These are phyloP conservation scores for Citeromyces nyonsensis DNA, from an alignment of 805 yeast species.

Conservation along the genomic window DNA sequence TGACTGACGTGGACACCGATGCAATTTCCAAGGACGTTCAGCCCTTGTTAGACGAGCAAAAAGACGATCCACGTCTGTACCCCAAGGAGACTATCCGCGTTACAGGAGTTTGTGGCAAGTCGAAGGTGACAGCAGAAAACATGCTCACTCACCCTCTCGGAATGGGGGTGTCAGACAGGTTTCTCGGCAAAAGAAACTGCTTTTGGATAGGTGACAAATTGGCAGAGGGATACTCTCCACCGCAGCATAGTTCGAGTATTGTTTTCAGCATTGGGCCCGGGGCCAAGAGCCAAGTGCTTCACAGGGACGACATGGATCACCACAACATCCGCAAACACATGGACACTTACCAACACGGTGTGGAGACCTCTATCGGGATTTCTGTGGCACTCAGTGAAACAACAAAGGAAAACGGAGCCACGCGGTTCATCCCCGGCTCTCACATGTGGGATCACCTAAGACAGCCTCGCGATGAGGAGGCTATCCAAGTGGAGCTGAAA, in stretches of 20 bases:
- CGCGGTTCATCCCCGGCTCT: constrained; percentile 17
- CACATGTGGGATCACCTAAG: constrained; percentile 15
- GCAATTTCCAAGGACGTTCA: constrained; percentile 8
- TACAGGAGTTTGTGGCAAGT: constrained; percentile 9
- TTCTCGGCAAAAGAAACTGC: constrained; percentile 7
- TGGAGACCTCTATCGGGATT: constrained; percentile 10
- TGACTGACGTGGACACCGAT: constrained; percentile 5
- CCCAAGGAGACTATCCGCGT: constrained; percentile 11
- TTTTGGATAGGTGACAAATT: constrained; percentile 10
- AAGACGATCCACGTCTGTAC: constrained; percentile 11
- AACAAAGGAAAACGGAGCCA: constrained; percentile 13
- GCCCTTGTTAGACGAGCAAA: constrained; percentile 9
- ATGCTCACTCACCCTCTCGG: constrained; percentile 7
- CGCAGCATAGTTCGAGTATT: constrained; percentile 8
- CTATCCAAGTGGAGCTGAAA: constrained; percentile 12
- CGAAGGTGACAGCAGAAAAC: constrained; percentile 7
- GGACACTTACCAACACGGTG: constrained; percentile 7
- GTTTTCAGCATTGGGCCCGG: constrained; percentile 12
- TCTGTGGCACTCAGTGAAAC: constrained; percentile 8
- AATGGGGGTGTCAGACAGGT: constrained; percentile 7
- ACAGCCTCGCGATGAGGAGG: constrained; percentile 9
- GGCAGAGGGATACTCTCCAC: constrained; percentile 8
- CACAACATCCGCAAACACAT: constrained; percentile 7
- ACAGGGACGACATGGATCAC: constrained; percentile 11
- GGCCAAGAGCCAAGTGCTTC: constrained; percentile 10